A percentile compares a stretch with the other conserved stretches of the same genome.
These are phyloP conservation scores for Sodiomyces alkalinus DNA, from an alignment of 2,329 filamentous ascomycete genomes.

Conservation along the genomic window DNA sequence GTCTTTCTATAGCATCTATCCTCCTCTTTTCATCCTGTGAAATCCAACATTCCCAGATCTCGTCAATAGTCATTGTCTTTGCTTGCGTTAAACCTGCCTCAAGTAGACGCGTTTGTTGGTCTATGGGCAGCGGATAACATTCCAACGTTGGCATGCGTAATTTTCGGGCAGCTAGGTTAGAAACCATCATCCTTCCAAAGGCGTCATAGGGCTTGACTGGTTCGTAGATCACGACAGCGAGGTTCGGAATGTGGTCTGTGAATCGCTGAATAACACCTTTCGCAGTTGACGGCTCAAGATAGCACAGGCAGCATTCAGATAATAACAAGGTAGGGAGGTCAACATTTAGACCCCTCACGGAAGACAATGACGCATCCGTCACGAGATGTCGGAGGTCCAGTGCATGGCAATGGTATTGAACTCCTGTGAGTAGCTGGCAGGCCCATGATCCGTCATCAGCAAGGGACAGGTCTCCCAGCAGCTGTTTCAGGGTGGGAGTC, in stretches of 20 bases:
- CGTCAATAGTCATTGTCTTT: slow-evolving; percentile 28
- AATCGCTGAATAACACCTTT: slow-evolving; percentile 51
- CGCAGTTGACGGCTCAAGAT: slow-evolving; percentile 54
- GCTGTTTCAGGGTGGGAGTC: slow-evolving; percentile 22
- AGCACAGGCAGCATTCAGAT: slow-evolving; percentile 92
- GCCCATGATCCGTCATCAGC: slow-evolving; percentile 24
- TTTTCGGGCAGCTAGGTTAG: slow-evolving; percentile 67
- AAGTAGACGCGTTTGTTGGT: slow-evolving; percentile 53
- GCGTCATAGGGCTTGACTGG: slow-evolving; percentile 70
- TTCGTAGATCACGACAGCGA: slow-evolving; percentile 68
- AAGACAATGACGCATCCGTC: slow-evolving; percentile 6
- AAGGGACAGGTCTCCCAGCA: slow-evolving; percentile 19
- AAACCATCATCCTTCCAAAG: slow-evolving; percentile 85
- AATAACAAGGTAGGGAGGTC: slow-evolving; percentile 67
- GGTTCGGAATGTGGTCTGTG: slow-evolving; percentile 27
- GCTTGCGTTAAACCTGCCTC: slow-evolving; percentile 46
- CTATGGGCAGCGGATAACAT: slow-evolving; percentile 49
- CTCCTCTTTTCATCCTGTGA: slow-evolving; percentile 55
- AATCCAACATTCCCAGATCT: slow-evolving; percentile 70
- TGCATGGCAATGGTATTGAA: slow-evolving; percentile 42
- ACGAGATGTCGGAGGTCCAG: slow-evolving; percentile 54
- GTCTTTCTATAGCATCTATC: slow-evolving; percentile 64
- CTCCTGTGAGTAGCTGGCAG: slow-evolving; percentile 21
- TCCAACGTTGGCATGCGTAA: slow-evolving; percentile 76
- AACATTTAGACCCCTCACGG: slow-evolving; percentile 13